phyloP scores from a whole-genome alignment of 306 rosid genomes.

The Bauhinia variegata region DNA sequence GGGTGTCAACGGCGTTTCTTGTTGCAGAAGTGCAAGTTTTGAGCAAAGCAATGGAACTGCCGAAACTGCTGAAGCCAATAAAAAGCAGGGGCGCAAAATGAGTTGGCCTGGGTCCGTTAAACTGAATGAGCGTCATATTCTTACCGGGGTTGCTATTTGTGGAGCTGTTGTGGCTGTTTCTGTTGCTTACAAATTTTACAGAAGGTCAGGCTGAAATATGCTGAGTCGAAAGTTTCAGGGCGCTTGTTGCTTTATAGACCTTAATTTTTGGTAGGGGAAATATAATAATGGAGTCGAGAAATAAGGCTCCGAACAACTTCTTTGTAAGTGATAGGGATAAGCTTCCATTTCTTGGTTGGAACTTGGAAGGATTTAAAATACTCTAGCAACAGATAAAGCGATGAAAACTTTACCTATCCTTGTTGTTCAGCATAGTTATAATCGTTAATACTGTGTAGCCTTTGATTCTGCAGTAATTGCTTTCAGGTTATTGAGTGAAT shows the following conservation, averaged over 20 bases:
- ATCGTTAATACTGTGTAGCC: no score
- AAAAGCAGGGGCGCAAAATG: conserved; percentile 43
- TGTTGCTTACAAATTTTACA: conserved; percentile 68
- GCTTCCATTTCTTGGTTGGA: conserved; percentile 38
- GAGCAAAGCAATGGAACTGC: conserved; percentile 5
- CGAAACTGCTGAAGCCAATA: conserved; percentile 35
- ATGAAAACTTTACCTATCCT: conserved; percentile 30
- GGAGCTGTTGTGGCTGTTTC: conserved; percentile 74
- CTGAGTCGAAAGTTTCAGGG: conserved; percentile 28
- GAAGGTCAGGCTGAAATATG: conserved; percentile 61
- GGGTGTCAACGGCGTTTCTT: conserved; percentile 75
- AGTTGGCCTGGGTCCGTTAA: conserved; percentile 47
- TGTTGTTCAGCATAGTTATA: conserved; percentile 2
- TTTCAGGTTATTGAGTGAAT: background rate
- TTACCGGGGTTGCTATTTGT: conserved; percentile 54
- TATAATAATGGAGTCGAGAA: conserved; percentile 33
- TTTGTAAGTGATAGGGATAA: conserved; percentile 27
- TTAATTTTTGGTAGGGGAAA: conserved; percentile 39
- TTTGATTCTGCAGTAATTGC: conserved; percentile 9
- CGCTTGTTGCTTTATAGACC: conserved; percentile 28
- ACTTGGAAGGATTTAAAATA: conserved; percentile 17
- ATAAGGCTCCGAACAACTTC: conserved; percentile 34
- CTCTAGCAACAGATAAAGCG: conserved; percentile 18
- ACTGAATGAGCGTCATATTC: conserved; percentile 62
- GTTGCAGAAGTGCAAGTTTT: conserved; percentile 63